These are phyloP conservation scores for Eucalyptus tenuipes DNA, from an alignment of 345 rosid species.

Conservation along the genomic window DNA sequence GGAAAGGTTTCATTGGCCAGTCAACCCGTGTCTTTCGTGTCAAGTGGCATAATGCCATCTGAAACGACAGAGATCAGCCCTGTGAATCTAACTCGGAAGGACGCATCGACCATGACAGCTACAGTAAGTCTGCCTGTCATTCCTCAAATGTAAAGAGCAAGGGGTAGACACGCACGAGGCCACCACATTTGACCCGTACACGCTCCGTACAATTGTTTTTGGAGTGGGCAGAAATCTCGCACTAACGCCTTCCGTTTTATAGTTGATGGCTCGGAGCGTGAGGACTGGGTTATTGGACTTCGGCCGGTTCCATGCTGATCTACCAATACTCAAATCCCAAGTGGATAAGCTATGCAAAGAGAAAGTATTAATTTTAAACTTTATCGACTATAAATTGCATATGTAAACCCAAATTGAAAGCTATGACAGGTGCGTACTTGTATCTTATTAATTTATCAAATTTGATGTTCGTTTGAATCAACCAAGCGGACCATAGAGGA, in stretches of 20 bases:
- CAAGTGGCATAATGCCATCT: conserved; percentile 52
- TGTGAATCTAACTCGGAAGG: too few species aligned
- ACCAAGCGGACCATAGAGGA: background rate
- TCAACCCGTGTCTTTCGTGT: conserved; percentile 74
- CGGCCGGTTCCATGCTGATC: background rate
- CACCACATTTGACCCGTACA: background rate
- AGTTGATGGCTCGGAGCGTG: background rate
- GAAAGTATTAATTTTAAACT: too few species aligned
- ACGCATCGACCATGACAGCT: too few species aligned
- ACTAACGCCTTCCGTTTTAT: background rate
- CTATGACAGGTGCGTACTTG: background rate
- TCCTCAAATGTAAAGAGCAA: too few species aligned
- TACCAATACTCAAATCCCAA: background rate
- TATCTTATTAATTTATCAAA: background rate
- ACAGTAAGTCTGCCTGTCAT: too few species aligned
- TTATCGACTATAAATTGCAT: background rate
- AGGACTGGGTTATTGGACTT: background rate
- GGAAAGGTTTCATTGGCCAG: conserved; percentile 38
- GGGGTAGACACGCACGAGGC: too few species aligned
- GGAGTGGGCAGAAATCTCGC: background rate
- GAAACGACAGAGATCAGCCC: background rate
- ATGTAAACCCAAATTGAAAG: background rate
- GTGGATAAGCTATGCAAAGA: background rate
- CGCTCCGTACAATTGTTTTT: background rate
- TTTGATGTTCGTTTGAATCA: background rate